Evolutionary conservation across 371 early-diverging fungal species (phyloP), one percentile per base, ranked within the genome.

Genomic region (Actinomucor elegans): DNA sequence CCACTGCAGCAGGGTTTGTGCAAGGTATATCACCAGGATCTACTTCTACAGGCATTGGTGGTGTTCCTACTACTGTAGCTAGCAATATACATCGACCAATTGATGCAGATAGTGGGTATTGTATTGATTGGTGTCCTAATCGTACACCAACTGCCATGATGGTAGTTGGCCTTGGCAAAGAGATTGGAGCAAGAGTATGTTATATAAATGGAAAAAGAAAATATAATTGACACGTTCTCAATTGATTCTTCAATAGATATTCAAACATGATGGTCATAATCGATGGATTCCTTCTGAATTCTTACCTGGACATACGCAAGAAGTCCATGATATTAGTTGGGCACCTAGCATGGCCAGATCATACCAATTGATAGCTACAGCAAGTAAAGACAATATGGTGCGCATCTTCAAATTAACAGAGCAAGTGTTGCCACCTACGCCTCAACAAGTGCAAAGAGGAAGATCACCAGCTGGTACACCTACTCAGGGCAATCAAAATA

Each of bases 281-380:
- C 77, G 79, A 53, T 92, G 92, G 92, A 73, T 75, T 29, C 73
- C 85, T 4, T 72, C 66, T 23, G 90, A 91, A 49, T 59, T 69
- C 15, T 60, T 94, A 10, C 62, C 64, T 1, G 90, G 88, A 0
- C 93, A 92, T 64, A 67, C 67, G 23, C 88, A 85, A 53, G 76
- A 83, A 23, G 85, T 94, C 0, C 83, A 86, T 54, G 91, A 89
- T 66, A 84, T 95, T 18, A 84, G 87, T 40, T 95, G 94, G 95
- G 94, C 93, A 31, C 93, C 93, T 14, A 86, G 81, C 54, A 80
- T 93, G 83, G 95, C 91, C 11, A 68, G 88, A 75, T 75, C 83
- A 0, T 95, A 93, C 66, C 93, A 97, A 48, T 69, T 96, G 57
- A 91, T 97, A 46, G 97, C 97, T 8, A 96, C 96, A 0, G 94